Evolutionary conservation across 495 filamentous ascomycete genomes (phyloP).

Genomic region (Venustampulla echinocandica): DNA sequence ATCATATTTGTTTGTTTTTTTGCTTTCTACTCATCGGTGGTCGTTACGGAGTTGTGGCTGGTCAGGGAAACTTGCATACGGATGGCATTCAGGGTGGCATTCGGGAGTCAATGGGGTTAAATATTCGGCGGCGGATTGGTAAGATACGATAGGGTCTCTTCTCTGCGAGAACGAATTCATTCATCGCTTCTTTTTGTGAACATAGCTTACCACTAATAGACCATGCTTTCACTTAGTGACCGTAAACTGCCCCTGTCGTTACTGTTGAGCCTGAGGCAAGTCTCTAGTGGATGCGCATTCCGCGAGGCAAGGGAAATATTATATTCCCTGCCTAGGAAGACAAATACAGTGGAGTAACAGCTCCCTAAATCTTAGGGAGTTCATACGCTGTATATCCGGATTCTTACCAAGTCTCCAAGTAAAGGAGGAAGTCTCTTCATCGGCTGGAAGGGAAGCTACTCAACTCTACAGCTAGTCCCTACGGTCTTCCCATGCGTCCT

Average conservation of each 20-base stretch:
- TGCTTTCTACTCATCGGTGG: neutral
- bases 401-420: no score
- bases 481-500: no score
- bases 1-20: no score
- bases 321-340: no score
- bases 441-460: no score
- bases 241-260: neutral
- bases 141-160: neutral
- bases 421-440: no score
- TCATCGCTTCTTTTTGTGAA: neutral
- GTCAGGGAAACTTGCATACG: neutral
- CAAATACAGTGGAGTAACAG: no score
- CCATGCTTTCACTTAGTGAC: neutral
- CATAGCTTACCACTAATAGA: conserved; percentile 1
- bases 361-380: no score
- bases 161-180: neutral
- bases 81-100: neutral
- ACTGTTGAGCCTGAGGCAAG: neutral
- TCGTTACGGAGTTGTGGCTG: neutral
- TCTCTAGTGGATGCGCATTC: no score
- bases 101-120: neutral
- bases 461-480: no score
- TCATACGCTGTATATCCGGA: no score
- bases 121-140: neutral
- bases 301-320: no score